Evolutionary conservation across 2,329 filamentous ascomycete genomes (phyloP), one percentile per base, ranked within the genome.

Genomic region (Escovopsis sp.): DNA sequence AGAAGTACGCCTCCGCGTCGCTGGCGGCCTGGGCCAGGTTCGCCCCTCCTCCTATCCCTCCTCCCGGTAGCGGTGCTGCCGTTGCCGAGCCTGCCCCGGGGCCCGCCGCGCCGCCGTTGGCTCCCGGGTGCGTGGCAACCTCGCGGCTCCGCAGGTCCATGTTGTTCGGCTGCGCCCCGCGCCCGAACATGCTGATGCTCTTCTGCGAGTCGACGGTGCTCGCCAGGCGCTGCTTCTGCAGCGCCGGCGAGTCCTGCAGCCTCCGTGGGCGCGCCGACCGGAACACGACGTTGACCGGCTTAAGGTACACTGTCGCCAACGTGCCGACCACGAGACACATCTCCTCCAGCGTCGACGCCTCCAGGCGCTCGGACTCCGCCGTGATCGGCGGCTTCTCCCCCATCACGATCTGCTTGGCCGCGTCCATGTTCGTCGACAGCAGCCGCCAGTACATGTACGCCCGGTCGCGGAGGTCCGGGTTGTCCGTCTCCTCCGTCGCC

Each of bases 371-470:
- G 25, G 84, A 88, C 61, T 98, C 91, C 30, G 91, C 89, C 2
- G 88, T 94, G 60, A 98, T 96, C 7, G 89, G 76, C 7, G 91
- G 91, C 59, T 98, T 98, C 51, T 94, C 84, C 45, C 91, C 89
- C 89, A 98, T 96, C 50, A 98, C 88, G 40, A 98, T 77, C 47
- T 79, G 70, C 57, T 84, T 91, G 2, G 91, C 91, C 0, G 82
- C 77, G 39, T 81, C 79, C 51, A 94, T 89, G 58, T 95, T 88
- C 0, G 87, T 93, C 2, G 87, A 94, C 2, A 98, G 72, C 12
- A 98, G 72, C 5, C 91, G 84, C 91, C 91, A 98, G 68, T 98
- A 98, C 88, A 98, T 96, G 67, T 95, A 98, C 0, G 91, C 91
- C 53, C 91, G 73, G 59, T 98, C 91, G 48, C 91, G 80, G 25